Percentiles rank a stretch among this genome's conserved stretches.
phyloP scores from a whole-genome alignment of 106 monocot species.

The Cymbidium sinense region DNA sequence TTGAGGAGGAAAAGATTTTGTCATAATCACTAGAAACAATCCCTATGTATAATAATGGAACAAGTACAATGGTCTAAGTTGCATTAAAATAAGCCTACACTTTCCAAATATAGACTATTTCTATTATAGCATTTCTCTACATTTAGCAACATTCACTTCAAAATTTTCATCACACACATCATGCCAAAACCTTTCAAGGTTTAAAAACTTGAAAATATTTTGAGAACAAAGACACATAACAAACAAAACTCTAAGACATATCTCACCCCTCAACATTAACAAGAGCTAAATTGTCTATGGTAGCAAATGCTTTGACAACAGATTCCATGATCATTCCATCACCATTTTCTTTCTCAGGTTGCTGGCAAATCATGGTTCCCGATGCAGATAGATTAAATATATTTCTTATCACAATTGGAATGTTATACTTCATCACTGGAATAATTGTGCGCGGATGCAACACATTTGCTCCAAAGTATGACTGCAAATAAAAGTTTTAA shows the following conservation, averaged over 20 bases:
- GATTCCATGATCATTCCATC: constrained; percentile 35
- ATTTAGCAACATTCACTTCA: neutral
- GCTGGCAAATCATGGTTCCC: constrained; percentile 87
- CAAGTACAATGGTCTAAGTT: no score
- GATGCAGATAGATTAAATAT: constrained; percentile 80
- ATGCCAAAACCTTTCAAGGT: neutral
- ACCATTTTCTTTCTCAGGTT: constrained; percentile 39
- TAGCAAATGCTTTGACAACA: constrained; percentile 93
- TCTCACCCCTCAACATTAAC: constrained; percentile 96
- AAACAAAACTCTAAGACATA: neutral
- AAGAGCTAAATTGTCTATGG: constrained; percentile 88
- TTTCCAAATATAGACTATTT: neutral
- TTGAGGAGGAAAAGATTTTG: no score
- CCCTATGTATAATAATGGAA: neutral
- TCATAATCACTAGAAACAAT: neutral
- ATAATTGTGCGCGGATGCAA: constrained; percentile 97
- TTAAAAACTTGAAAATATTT: neutral
- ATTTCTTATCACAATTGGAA: constrained; percentile 89
- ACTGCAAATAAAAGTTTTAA: constrained; percentile 46
- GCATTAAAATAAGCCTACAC: neutral
- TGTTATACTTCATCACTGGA: constrained; percentile 86
- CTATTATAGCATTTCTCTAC: neutral
- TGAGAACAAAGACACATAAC: neutral
- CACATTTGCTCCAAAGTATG: constrained; percentile 99
- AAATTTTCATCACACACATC: neutral